Conservation (phyloP, 176 grass and related monocot species). For the Carex littledalei region DNA sequence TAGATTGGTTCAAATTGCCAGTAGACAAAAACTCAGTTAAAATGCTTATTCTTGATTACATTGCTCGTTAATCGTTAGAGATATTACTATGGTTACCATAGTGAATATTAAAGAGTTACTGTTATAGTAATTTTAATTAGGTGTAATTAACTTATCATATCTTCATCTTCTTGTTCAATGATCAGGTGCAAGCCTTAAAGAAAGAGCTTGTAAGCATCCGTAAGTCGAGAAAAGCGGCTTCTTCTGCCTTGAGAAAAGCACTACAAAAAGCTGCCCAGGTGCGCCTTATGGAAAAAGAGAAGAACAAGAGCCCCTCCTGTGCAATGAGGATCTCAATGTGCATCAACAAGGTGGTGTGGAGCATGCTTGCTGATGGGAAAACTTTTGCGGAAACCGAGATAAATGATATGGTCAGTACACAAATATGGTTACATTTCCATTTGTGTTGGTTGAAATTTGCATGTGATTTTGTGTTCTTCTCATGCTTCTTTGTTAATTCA, state of each 20-base stretch:
- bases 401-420: slow-evolving; percentile 67
- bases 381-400: slow-evolving; percentile 99
- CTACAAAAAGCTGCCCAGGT: slow-evolving; percentile 87
- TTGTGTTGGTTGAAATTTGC: no score
- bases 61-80: not conserved
- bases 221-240: slow-evolving; percentile 68
- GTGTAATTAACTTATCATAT: not conserved
- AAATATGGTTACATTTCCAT: slow-evolving; percentile 11
- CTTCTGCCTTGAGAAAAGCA: slow-evolving; percentile 75
- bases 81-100: not conserved
- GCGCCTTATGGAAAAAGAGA: slow-evolving; percentile 93
- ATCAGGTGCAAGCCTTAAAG: slow-evolving; percentile 71
- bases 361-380: slow-evolving; percentile 98
- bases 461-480: no score
- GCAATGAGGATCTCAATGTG: slow-evolving; percentile 97
- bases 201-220: slow-evolving; percentile 59
- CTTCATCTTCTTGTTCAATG: slow-evolving; percentile 27
- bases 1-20: not conserved
- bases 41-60: not conserved
- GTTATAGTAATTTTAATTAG: not conserved
- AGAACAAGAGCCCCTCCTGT: slow-evolving; percentile 95
- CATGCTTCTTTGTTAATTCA: no score
- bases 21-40: not conserved
- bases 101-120: not conserved
- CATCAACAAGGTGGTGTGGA: slow-evolving; percentile 96